Percentiles rank a stretch among this genome's conserved stretches.
Evolutionary conservation across 257 asterid genomes (phyloP).

Genomic region (Lithospermum erythrorhizon): DNA sequence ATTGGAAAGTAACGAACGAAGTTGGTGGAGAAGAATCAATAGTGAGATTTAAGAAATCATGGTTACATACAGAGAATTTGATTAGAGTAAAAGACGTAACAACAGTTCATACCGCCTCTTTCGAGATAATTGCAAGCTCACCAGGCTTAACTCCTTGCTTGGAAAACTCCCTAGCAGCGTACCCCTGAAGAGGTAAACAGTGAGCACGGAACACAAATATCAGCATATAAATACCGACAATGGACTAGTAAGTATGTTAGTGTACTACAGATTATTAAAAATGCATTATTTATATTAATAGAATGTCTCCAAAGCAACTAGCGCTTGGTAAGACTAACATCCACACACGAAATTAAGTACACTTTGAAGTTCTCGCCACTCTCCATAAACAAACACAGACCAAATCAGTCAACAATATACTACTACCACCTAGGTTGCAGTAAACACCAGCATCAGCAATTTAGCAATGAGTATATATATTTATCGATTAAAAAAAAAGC

Average conservation of each 20-base stretch:
- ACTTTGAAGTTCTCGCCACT: background rate
- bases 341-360: background rate
- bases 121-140: slow-evolving; percentile 85
- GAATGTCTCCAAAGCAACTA: background rate
- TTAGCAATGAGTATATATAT: too few species aligned
- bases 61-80: background rate
- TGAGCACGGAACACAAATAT: background rate
- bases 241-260: background rate
- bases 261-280: too few species aligned
- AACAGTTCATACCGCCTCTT: slow-evolving; percentile 66
- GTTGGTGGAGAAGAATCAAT: slow-evolving; percentile 2
- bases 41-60: background rate
- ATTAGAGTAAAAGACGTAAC: background rate
- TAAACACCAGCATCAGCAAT: too few species aligned
- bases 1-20: background rate
- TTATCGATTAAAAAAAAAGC: too few species aligned
- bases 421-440: too few species aligned
- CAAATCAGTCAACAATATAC: background rate
- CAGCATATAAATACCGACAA: background rate
- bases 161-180: slow-evolving; percentile 91
- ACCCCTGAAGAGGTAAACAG: slow-evolving; percentile 46
- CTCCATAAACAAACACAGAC: background rate
- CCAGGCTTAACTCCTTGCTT: slow-evolving; percentile 85
- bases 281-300: too few species aligned
- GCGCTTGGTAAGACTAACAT: background rate